phyloP scores from a whole-genome alignment of 2,329 filamentous ascomycete genomes.

The Leptographium wingfieldii region DNA sequence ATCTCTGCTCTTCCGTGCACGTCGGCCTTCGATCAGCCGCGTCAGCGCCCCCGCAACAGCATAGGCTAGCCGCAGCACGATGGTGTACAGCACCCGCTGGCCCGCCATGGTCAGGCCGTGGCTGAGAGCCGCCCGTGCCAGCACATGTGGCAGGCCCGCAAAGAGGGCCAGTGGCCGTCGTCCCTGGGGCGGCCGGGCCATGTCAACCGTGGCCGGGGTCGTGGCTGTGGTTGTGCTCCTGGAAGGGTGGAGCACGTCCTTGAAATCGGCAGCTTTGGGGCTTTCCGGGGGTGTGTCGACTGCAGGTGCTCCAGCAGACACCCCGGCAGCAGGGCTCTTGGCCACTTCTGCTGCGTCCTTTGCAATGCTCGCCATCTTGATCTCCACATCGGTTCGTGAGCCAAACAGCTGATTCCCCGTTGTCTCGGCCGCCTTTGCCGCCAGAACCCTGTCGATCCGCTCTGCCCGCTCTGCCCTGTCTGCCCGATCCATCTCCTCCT shows the following conservation, averaged over 20 bases:
- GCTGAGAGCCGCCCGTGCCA: slow-evolving; percentile 72
- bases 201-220: not conserved
- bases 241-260: not conserved
- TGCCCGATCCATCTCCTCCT: slow-evolving; percentile 12
- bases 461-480: slow-evolving; percentile 16
- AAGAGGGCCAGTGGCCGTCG: slow-evolving; percentile 57
- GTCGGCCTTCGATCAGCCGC: not conserved
- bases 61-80: slow-evolving; percentile 63
- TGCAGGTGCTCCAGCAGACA: no score
- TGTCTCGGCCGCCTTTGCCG: not conserved
- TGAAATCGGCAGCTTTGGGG: no score
- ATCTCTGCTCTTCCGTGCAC: not conserved
- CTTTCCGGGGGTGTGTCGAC: no score
- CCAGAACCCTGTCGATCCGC: slow-evolving; percentile 8
- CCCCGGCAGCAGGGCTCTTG: no score
- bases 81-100: slow-evolving; percentile 63
- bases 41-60: slow-evolving; percentile 36
- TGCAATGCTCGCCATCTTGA: no score
- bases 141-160: slow-evolving; percentile 60
- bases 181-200: not conserved
- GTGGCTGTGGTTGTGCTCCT: not conserved
- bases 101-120: slow-evolving; percentile 81
- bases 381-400: no score
- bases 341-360: no score
- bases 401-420: not conserved